A percentile compares a stretch with the other conserved stretches of the same genome.
Evolutionary conservation across 768 basidiomycete species (phyloP).

Genomic region (Boletus eberwhitei): DNA sequence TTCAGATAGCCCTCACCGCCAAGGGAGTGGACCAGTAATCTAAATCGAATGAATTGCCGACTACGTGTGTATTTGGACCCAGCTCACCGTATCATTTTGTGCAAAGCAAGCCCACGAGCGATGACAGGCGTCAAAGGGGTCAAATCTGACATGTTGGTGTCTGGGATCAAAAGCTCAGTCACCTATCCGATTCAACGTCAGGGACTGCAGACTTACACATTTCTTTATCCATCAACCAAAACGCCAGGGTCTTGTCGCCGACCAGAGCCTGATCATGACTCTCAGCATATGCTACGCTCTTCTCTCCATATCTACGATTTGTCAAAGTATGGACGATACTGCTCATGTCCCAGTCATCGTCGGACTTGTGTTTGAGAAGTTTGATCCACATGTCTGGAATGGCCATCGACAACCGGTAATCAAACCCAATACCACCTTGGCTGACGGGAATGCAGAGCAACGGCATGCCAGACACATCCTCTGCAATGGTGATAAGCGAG

Average conservation of each 20-base stretch:
- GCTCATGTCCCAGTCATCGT: slow-evolving; percentile 85
- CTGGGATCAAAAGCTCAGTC: slow-evolving; percentile 35
- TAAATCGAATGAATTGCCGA: slow-evolving; percentile 28
- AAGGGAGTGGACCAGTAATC: slow-evolving; percentile 84
- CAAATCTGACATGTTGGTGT: slow-evolving; percentile 92
- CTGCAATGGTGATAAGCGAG: slow-evolving; percentile 84
- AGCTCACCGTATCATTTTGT: slow-evolving; percentile 93
- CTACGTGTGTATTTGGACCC: neutral
- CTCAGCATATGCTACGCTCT: slow-evolving; percentile 90
- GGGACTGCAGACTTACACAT: slow-evolving; percentile 70
- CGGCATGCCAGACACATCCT: slow-evolving; percentile 99
- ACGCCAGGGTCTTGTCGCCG: slow-evolving; percentile 97
- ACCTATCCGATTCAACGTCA: neutral
- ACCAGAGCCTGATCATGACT: slow-evolving; percentile 98
- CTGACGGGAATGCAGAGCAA: slow-evolving; percentile 77
- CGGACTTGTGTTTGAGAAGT: slow-evolving; percentile 85
- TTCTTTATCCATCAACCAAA: slow-evolving; percentile 99
- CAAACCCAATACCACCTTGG: slow-evolving; percentile 92
- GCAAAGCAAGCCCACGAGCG: slow-evolving; percentile 84
- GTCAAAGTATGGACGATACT: slow-evolving; percentile 87
- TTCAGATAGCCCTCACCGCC: slow-evolving; percentile 98
- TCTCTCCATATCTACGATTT: slow-evolving; percentile 87
- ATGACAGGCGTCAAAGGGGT: slow-evolving; percentile 79
- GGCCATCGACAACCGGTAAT: slow-evolving; percentile 98
- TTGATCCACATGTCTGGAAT: slow-evolving; percentile 99